Evolutionary conservation across 1,284 basidiomycete genomes (phyloP), one percentile per base, ranked within the genome.

Genomic region (Papiliotrema terrestris): DNA sequence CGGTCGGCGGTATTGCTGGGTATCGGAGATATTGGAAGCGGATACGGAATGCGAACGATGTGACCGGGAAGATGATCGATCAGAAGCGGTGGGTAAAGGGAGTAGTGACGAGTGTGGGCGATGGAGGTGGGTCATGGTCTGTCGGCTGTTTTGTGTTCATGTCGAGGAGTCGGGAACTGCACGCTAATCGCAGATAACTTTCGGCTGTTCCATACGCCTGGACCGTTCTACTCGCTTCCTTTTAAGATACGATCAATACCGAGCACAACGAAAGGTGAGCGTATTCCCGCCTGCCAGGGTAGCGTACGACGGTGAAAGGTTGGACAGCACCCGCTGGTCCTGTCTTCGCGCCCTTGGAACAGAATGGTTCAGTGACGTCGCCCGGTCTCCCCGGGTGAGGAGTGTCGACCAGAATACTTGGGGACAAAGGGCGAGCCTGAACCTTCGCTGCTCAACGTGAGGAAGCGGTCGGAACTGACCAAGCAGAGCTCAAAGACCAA

Each of bases 201-300:
- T 54, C 53, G 79, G 42, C 64, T 96, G 37, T 94, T 86, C 65
- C 92, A 96, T 68, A 92, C 87, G 0, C 90, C 91, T 0, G 82
- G 81, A 0, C 75, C 88, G 41, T 86, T 88, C 23, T 89, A 86
- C 79, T 76, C 78, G 13, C 86, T 83, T 80, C 88, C 86, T 0
- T 63, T 90, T 58, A 88, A 86, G 66, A 80, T 88, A 49, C 80
- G 85, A 57, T 67, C 72, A 6, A 78, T 91, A 44, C 90, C 91
- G 0, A 72, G 74, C 1, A 68, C 72, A 14, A 62, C 73, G 4
- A 86, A 84, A 83, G 86, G 88, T 88, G 46, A 29, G 73, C 3
- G 38, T 23, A 14, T n/a, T n/a, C n/a, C n/a, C n/a, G n/a, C n/a
- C n/a, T n/a, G n/a, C n/a, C n/a, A n/a, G n/a, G n/a, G n/a, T n/a